Evolutionary conservation across 2,329 filamentous ascomycete genomes (phyloP).

Genomic region (Ceratocystis lukuohia): DNA sequence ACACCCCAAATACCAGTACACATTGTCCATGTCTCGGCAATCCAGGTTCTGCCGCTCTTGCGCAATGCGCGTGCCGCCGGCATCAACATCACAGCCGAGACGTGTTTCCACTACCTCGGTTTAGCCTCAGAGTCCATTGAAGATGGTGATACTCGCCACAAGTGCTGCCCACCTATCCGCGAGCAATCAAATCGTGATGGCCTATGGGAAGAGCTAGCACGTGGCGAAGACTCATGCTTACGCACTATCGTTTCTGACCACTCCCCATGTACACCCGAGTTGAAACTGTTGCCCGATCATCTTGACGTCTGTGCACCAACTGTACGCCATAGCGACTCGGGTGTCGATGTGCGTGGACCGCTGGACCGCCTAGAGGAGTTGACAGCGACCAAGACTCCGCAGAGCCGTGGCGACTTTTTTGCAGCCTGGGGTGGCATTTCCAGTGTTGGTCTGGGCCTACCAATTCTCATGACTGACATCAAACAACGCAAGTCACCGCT

Average conservation of each 20-base stretch:
- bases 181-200: slow-evolving; percentile 67
- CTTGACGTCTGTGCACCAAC: slow-evolving; percentile 23
- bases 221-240: slow-evolving; percentile 58
- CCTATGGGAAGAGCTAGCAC: slow-evolving; percentile 70
- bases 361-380: slow-evolving; percentile 26
- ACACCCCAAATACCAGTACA: slow-evolving; percentile 77
- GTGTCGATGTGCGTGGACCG: slow-evolving; percentile 35
- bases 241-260: slow-evolving; percentile 89
- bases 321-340: slow-evolving; percentile 40
- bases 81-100: slow-evolving; percentile 82
- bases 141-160: slow-evolving; percentile 80
- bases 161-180: slow-evolving; percentile 89
- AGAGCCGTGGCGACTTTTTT: slow-evolving; percentile 69
- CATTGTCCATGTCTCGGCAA: slow-evolving; percentile 86
- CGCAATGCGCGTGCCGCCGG: slow-evolving; percentile 58
- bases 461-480: slow-evolving; percentile 72
- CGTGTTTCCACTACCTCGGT: slow-evolving; percentile 88
- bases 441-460: slow-evolving; percentile 80
- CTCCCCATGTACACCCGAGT: slow-evolving; percentile 85
- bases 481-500: slow-evolving; percentile 32
- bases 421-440: slow-evolving; percentile 93
- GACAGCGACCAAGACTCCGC: slow-evolving; percentile 8
- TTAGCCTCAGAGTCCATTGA: slow-evolving; percentile 69
- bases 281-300: slow-evolving; percentile 71
- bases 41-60: slow-evolving; percentile 71